phyloP scores from a whole-genome alignment of 2,329 filamentous ascomycete species.

The Tolypocladium nubicola region DNA sequence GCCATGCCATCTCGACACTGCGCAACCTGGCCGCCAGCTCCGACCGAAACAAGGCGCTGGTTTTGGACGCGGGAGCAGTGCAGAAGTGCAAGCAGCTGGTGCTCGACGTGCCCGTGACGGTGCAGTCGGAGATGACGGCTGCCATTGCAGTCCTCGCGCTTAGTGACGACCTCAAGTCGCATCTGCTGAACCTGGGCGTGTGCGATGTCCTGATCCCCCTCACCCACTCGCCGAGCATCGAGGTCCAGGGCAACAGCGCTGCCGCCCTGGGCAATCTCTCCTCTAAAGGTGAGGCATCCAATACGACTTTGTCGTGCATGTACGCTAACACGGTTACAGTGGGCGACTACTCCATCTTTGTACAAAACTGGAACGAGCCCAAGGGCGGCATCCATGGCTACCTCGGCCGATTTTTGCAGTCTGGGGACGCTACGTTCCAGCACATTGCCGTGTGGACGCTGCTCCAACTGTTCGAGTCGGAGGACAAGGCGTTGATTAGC shows the following conservation, averaged over 20 bases:
- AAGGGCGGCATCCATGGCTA: slow-evolving; percentile 95
- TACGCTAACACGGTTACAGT: slow-evolving; percentile 40
- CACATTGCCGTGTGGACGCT: slow-evolving; percentile 99
- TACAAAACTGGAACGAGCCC: slow-evolving; percentile 86
- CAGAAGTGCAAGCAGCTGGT: slow-evolving; percentile 98
- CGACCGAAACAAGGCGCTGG: slow-evolving; percentile 95
- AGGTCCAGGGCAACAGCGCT: slow-evolving; percentile 96
- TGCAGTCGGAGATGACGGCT: slow-evolving; percentile 99
- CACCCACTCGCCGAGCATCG: slow-evolving; percentile 90
- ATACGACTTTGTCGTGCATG: not conserved
- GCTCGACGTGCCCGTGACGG: slow-evolving; percentile 80
- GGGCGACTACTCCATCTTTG: slow-evolving; percentile 92
- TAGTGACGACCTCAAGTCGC: slow-evolving; percentile 89
- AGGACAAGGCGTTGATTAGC: slow-evolving; percentile 79
- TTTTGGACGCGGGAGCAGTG: slow-evolving; percentile 89
- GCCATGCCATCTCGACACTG: slow-evolving; percentile 93
- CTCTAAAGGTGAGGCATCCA: slow-evolving; percentile 65
- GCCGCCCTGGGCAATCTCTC: slow-evolving; percentile 92
- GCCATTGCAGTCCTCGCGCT: slow-evolving; percentile 92
- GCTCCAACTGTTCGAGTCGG: slow-evolving; percentile 88
- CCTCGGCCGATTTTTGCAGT: slow-evolving; percentile 82
- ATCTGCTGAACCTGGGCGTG: slow-evolving; percentile 82
- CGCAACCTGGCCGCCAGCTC: slow-evolving; percentile 94
- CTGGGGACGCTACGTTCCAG: slow-evolving; percentile 93
- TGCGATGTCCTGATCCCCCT: slow-evolving; percentile 94